Percentiles rank a stretch among this genome's conserved stretches.
These are phyloP conservation scores for Citrus sp. DNA, from an alignment of 345 rosid species.

Conservation along the genomic window DNA sequence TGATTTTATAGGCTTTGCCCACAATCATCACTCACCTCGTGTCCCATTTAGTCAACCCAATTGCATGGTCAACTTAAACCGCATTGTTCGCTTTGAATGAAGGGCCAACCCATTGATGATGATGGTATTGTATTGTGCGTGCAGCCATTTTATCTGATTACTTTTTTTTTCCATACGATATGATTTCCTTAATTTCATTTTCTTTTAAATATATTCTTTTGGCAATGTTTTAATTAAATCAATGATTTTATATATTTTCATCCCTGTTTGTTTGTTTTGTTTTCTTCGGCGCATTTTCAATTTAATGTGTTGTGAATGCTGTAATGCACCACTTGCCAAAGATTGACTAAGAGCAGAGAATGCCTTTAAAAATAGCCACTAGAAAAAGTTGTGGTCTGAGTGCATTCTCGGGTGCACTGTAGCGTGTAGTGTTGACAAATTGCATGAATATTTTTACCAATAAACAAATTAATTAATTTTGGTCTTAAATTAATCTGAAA, in stretches of 20 bases:
- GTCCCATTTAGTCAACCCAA: background rate
- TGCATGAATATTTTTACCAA: too few species aligned
- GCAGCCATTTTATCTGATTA: background rate
- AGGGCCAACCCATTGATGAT: too few species aligned
- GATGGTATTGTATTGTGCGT: background rate
- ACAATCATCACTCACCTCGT: background rate
- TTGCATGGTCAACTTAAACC: slow-evolving; percentile 3
- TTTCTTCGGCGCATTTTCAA: background rate
- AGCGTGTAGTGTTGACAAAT: too few species aligned
- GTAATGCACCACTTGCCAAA: slow-evolving; percentile 10
- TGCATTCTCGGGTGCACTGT: background rate
- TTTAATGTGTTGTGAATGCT: background rate
- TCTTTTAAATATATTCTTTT: background rate
- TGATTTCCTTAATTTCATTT: too few species aligned
- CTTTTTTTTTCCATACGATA: background rate
- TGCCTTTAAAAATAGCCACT: background rate
- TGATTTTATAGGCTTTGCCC: background rate
- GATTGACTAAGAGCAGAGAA: slow-evolving; percentile 1
- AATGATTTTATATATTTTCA: background rate
- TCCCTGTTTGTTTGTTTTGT: too few species aligned
- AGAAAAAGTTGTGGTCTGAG: background rate
- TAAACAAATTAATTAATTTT: too few species aligned
- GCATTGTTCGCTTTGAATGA: background rate
- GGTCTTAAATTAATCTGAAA: too few species aligned
- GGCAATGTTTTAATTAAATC: background rate